Conservation (phyloP, 768 basidiomycete species). For the Agaricus subrufescens region DNA sequence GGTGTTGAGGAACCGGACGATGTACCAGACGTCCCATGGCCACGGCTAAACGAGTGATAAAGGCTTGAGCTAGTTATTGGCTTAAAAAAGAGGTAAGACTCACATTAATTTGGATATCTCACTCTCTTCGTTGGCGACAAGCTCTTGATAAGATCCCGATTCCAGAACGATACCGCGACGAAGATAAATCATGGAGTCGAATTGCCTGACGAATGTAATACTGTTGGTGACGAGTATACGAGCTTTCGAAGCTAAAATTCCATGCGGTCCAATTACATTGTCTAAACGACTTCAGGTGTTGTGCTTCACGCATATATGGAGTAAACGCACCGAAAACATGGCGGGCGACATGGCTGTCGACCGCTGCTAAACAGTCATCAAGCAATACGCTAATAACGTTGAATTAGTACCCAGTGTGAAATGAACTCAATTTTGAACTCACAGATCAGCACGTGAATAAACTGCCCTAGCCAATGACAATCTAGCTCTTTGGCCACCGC, state of each 20-base stretch:
- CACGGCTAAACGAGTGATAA: slow-evolving; percentile 25
- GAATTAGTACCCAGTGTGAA: neutral
- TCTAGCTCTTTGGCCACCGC: slow-evolving; percentile 82
- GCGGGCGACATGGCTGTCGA: slow-evolving; percentile 83
- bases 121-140: slow-evolving; percentile 55
- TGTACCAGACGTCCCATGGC: slow-evolving; percentile 38
- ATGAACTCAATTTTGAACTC: slow-evolving; percentile 18
- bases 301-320: neutral
- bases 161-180: slow-evolving; percentile 83
- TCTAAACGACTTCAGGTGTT: slow-evolving; percentile 34
- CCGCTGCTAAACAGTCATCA: slow-evolving; percentile 86
- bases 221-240: slow-evolving; percentile 85
- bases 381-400: slow-evolving; percentile 53
- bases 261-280: slow-evolving; percentile 81
- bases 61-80: neutral
- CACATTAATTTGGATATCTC: slow-evolving; percentile 76
- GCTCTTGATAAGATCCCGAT: slow-evolving; percentile 55
- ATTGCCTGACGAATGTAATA: slow-evolving; percentile 75
- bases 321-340: slow-evolving; percentile 67
- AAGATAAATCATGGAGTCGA: slow-evolving; percentile 71
- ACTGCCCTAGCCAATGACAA: slow-evolving; percentile 84
- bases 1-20: slow-evolving; percentile 53
- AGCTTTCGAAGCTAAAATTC: slow-evolving; percentile 78
- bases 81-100: slow-evolving; percentile 16
- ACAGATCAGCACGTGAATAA: slow-evolving; percentile 90